A percentile compares a stretch with the other conserved stretches of the same genome.
phyloP scores from a whole-genome alignment of 331 rosid species.

The Cydonia oblonga region DNA sequence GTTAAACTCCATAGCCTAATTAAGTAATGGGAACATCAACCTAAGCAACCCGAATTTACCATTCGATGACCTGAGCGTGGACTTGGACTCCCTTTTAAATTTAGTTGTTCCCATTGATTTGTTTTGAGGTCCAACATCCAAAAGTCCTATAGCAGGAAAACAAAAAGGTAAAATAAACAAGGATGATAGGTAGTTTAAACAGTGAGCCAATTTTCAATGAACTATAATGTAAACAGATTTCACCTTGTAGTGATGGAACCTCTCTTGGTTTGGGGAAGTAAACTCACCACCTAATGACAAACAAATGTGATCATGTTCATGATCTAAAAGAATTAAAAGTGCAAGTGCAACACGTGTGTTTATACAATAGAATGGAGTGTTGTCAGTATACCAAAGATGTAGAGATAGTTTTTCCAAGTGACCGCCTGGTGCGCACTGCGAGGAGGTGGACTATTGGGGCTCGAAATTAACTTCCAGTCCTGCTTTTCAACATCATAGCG shows the following conservation, averaged over 20 bases:
- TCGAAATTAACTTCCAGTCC: slow-evolving; percentile 83
- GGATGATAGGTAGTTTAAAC: background rate
- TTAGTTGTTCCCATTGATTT: slow-evolving; percentile 95
- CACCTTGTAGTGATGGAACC: slow-evolving; percentile 99
- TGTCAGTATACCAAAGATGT: slow-evolving; percentile 56
- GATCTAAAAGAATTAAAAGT: background rate
- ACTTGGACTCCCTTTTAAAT: slow-evolving; percentile 83
- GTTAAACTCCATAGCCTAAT: background rate
- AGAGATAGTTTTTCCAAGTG: slow-evolving; percentile 89
- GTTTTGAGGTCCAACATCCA: slow-evolving; percentile 93
- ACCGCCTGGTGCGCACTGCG: slow-evolving; percentile 97
- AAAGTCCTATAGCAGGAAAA: slow-evolving; percentile 52
- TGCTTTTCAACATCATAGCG: slow-evolving; percentile 78
- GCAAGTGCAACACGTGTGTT: background rate
- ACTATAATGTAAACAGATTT: background rate
- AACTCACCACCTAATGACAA: slow-evolving; percentile 75
- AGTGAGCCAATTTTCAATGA: slow-evolving; percentile 7
- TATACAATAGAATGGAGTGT: background rate
- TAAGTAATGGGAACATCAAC: background rate
- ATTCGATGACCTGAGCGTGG: slow-evolving; percentile 98
- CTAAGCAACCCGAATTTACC: slow-evolving; percentile 41
- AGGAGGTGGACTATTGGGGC: slow-evolving; percentile 98
- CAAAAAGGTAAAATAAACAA: background rate
- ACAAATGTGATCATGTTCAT: background rate
- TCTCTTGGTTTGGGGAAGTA: slow-evolving; percentile 94